These are phyloP conservation scores for Candida railenensis DNA, from an alignment of 805 yeast species.

Conservation along the genomic window DNA sequence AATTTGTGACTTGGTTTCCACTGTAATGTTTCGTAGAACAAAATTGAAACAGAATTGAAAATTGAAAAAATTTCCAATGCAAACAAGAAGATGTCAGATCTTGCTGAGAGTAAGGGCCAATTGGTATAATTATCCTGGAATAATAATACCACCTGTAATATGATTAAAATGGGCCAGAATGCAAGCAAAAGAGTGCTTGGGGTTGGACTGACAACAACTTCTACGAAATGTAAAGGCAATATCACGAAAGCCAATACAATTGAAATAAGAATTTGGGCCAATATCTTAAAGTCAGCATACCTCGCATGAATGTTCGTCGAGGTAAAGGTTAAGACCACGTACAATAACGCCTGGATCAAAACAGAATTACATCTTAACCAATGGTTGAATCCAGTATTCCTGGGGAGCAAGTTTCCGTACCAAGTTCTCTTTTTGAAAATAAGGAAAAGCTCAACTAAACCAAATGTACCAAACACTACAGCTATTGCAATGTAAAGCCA, in stretches of 20 bases:
- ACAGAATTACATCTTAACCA: slow-evolving; percentile 19
- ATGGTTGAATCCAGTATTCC: slow-evolving; percentile 25
- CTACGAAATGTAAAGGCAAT: slow-evolving; percentile 27
- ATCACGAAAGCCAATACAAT: slow-evolving; percentile 12
- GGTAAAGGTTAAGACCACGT: slow-evolving; percentile 11
- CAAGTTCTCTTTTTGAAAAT: background rate
- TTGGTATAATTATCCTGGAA: slow-evolving; percentile 26
- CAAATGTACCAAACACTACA: background rate
- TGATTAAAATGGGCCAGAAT: slow-evolving; percentile 27
- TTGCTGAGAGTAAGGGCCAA: slow-evolving; percentile 18
- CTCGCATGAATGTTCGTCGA: slow-evolving; percentile 21
- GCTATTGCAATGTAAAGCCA: slow-evolving; percentile 11
- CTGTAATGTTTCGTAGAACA: slow-evolving; percentile 35
- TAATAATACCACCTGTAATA: slow-evolving; percentile 17
- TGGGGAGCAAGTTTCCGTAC: slow-evolving; percentile 19
- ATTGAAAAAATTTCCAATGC: slow-evolving; percentile 25
- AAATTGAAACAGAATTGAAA: slow-evolving; percentile 27
- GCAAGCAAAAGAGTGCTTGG: slow-evolving; percentile 21
- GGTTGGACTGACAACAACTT: slow-evolving; percentile 18
- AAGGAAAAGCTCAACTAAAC: background rate
- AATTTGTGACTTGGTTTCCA: slow-evolving; percentile 45
- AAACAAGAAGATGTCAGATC: slow-evolving; percentile 8
- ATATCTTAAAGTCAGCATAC: slow-evolving; percentile 19
- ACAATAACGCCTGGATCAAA: slow-evolving; percentile 14
- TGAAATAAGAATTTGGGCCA: slow-evolving; percentile 13